Base-by-base conservation (phyloP, 2,329 filamentous ascomycete genomes). In the Chaetoscypha palmicola region DNA sequence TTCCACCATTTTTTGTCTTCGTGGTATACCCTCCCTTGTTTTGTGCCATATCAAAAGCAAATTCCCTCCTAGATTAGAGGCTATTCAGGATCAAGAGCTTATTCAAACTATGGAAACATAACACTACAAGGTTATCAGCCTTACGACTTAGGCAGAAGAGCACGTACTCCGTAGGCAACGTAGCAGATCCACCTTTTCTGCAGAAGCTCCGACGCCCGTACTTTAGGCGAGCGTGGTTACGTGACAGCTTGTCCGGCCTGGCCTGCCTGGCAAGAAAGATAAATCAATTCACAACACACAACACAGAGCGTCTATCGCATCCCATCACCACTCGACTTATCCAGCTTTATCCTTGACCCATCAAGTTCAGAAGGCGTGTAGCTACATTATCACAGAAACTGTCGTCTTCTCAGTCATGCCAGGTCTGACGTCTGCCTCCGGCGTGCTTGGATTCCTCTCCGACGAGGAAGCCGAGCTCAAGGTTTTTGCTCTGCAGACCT, bases 391-490 rank as follows among this genome's bases (percentile, higher is more conserved):
- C 24, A 28, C 8, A 33, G 31, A 33, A 16, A 33, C n/a, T n/a
- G n/a, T 17, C 9, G 10, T 16, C 14, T 37, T 32, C 28, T 41
- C 44, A 40, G 53, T 33, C 48, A 98, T 97, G 92, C 86, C 92
- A 64, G 88, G 86, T 65, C 78, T 97, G 64, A 87, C 90, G 62
- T 96, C 91, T 58, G 92, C 92, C 56, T 91, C 87, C 56, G 92
- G 92, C 66, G 81, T 98, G 47, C 79, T 98, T 64, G 91, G 89
- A 70, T 96, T 96, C 67, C 79, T 98, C 51, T 85, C 88, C 56
- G 92, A 98, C 64, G 89, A 94, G 58, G 92, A 97, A 68, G 79
- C 86, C 45, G 88, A 94, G 68, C 81, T 98, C 67, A 90, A 89
- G 74, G 81, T 91, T 58, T 98, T 96, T 65, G 92, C 92, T 54